A percentile compares a stretch with the other conserved stretches of the same genome.
Evolutionary conservation across 2,329 filamentous ascomycete species (phyloP).

Genomic region (Sporothrix mexicana): DNA sequence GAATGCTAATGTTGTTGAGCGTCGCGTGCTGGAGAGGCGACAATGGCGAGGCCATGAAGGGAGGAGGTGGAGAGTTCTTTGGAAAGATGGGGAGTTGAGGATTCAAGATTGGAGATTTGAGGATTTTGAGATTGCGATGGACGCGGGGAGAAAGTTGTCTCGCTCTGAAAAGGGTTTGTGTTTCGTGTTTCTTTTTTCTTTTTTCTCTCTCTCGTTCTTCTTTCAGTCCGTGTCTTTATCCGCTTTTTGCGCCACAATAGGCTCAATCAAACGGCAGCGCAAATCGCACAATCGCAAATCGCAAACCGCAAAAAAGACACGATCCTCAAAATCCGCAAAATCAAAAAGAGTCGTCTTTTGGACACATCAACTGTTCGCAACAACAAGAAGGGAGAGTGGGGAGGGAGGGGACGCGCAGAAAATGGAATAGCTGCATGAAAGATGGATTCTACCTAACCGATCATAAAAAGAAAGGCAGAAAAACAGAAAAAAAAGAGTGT

Average conservation of each 20-base stretch:
- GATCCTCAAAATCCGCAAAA: not conserved
- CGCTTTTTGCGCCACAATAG: slow-evolving; percentile 19
- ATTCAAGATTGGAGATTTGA: not conserved
- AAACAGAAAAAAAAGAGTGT: not conserved
- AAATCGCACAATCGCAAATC: slow-evolving; percentile 5
- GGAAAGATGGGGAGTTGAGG: not conserved
- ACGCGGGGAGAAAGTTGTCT: not conserved
- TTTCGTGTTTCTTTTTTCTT: slow-evolving; percentile 22
- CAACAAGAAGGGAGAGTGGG: slow-evolving; percentile 2
- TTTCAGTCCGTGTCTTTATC: not conserved
- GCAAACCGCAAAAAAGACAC: not conserved
- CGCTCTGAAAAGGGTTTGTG: not conserved
- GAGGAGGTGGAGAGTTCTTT: not conserved
- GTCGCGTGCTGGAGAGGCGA: slow-evolving; percentile 48
- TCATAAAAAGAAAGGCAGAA: slow-evolving; percentile 5
- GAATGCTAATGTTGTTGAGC: slow-evolving; percentile 45
- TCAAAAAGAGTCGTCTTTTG: not conserved
- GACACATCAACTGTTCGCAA: not conserved
- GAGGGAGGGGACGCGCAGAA: slow-evolving; percentile 23
- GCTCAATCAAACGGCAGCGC: slow-evolving; percentile 15
- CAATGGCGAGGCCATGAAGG: slow-evolving; percentile 50
- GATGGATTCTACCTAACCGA: not conserved
- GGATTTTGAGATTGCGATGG: not conserved
- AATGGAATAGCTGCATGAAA: slow-evolving; percentile 9
- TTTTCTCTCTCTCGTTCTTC: too few species aligned